phyloP scores from a whole-genome alignment of 2,329 filamentous ascomycete species.

The Grosmannia penicillata region DNA sequence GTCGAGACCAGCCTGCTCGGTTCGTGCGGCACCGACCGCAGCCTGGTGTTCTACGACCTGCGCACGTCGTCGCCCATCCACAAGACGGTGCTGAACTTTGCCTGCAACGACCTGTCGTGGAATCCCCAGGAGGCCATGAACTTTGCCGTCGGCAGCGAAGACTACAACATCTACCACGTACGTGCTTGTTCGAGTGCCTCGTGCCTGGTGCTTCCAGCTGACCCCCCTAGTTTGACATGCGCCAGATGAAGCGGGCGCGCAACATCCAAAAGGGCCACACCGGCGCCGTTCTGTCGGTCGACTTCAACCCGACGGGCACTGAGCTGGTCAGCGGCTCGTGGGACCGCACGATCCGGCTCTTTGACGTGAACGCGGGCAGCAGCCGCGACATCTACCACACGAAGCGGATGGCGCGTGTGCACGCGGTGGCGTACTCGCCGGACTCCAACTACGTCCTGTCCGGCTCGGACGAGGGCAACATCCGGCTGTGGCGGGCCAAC shows the following conservation, averaged over 20 bases:
- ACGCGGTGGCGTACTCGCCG: constrained; percentile 36
- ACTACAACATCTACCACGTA: constrained; percentile 71
- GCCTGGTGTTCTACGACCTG: constrained; percentile 81
- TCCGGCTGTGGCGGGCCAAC: constrained; percentile 71
- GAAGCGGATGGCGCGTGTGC: constrained; percentile 93
- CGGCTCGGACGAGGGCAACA: constrained; percentile 86
- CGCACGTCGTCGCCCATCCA: constrained; percentile 72
- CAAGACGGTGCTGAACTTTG: constrained; percentile 67
- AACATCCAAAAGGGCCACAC: constrained; percentile 14
- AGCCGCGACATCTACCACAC: constrained; percentile 93
- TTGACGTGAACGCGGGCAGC: constrained; percentile 66
- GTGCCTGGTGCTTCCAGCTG: background rate
- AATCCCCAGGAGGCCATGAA: constrained; percentile 64
- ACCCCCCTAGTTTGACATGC: constrained; percentile 58
- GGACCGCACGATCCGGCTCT: constrained; percentile 76
- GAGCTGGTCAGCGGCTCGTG: constrained; percentile 85
- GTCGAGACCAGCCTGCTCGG: constrained; percentile 84
- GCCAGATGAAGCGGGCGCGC: constrained; percentile 21
- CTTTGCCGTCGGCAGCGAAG: constrained; percentile 83
- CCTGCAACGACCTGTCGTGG: constrained; percentile 75
- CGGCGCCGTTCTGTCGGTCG: constrained; percentile 84
- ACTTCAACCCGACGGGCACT: constrained; percentile 88
- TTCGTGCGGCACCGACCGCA: constrained; percentile 72
- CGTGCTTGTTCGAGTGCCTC: background rate
- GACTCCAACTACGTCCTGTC: constrained; percentile 83